Evolutionary conservation across 202 grass and related monocot species (phyloP).

Genomic region (Zizania palustris): DNA sequence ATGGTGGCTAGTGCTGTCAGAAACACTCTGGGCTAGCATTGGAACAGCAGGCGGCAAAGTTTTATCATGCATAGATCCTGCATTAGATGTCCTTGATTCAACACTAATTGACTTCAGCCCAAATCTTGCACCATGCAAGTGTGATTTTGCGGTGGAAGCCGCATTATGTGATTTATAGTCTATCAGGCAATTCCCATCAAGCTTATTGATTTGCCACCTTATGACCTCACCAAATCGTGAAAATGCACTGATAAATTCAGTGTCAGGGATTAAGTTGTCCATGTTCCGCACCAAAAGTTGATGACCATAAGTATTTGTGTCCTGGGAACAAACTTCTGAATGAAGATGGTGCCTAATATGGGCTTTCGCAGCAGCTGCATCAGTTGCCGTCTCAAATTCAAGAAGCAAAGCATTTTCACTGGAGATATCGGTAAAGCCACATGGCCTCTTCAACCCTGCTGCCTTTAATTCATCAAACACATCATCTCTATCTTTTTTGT

Average conservation of each 20-base stretch:
- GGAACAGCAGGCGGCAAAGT: constrained; percentile 43
- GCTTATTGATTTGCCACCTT: constrained; percentile 61
- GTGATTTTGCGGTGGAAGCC: constrained; percentile 55
- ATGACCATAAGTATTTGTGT: constrained; percentile 49
- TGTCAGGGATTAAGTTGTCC: constrained; percentile 57
- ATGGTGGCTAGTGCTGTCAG: constrained; percentile 46
- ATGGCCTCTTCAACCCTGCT: constrained; percentile 60
- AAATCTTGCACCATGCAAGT: constrained; percentile 67
- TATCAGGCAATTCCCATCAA: constrained; percentile 56
- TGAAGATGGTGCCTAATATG: constrained; percentile 62
- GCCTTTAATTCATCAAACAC: constrained; percentile 68
- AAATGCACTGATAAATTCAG: constrained; percentile 71
- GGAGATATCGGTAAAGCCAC: constrained; percentile 55
- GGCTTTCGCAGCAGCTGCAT: constrained; percentile 75
- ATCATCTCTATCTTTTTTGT: constrained; percentile 69
- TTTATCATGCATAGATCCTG: constrained; percentile 45
- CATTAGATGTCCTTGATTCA: constrained; percentile 49
- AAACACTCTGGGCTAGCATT: constrained; percentile 39
- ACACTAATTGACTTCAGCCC: constrained; percentile 56
- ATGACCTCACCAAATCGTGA: constrained; percentile 63
- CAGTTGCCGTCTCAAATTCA: constrained; percentile 74
- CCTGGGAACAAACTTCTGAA: constrained; percentile 46
- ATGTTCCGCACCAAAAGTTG: constrained; percentile 68
- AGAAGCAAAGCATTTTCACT: constrained; percentile 78
- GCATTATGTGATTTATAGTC: constrained; percentile 62